Evolutionary conservation across 768 basidiomycete species (phyloP).

Genomic region (Hortiboletus flavorubellus): DNA sequence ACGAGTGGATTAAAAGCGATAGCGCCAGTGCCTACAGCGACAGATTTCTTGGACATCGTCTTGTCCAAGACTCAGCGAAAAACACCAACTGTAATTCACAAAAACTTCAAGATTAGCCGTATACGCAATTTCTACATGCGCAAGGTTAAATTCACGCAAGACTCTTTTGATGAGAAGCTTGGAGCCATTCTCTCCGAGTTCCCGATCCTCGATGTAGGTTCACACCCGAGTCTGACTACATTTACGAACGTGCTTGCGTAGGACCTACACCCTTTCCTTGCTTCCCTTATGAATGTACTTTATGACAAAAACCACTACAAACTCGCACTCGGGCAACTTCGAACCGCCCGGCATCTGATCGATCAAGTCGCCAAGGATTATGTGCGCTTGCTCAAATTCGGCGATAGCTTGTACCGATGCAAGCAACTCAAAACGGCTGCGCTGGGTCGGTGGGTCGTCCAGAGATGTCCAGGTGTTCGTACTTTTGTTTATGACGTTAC

Average conservation of each 20-base stretch:
- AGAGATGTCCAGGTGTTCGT: not conserved
- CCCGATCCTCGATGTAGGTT: slow-evolving; percentile 91
- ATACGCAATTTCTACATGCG: slow-evolving; percentile 99
- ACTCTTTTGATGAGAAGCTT: slow-evolving; percentile 94
- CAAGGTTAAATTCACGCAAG: slow-evolving; percentile 99
- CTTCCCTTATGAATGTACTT: slow-evolving; percentile 94
- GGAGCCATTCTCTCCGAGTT: slow-evolving; percentile 93
- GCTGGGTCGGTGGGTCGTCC: slow-evolving; percentile 77
- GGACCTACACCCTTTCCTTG: slow-evolving; percentile 95
- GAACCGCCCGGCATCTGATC: slow-evolving; percentile 93
- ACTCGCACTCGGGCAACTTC: slow-evolving; percentile 93
- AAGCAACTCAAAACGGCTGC: slow-evolving; percentile 98
- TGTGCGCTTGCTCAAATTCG: slow-evolving; percentile 94
- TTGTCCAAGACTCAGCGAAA: slow-evolving; percentile 94
- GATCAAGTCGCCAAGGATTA: slow-evolving; percentile 98
- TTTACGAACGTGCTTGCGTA: slow-evolving; percentile 22
- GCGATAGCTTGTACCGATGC: slow-evolving; percentile 95
- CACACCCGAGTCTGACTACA: not conserved
- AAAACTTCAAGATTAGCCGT: slow-evolving; percentile 99
- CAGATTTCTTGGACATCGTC: slow-evolving; percentile 93
- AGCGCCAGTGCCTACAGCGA: slow-evolving; percentile 95
- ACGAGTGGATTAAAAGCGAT: slow-evolving; percentile 94
- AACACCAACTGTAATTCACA: slow-evolving; percentile 98
- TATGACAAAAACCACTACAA: slow-evolving; percentile 99
- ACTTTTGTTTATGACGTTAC: not conserved